Base-by-base conservation (phyloP, 352 stramenopile species). In the Plasmopara muralis region DNA sequence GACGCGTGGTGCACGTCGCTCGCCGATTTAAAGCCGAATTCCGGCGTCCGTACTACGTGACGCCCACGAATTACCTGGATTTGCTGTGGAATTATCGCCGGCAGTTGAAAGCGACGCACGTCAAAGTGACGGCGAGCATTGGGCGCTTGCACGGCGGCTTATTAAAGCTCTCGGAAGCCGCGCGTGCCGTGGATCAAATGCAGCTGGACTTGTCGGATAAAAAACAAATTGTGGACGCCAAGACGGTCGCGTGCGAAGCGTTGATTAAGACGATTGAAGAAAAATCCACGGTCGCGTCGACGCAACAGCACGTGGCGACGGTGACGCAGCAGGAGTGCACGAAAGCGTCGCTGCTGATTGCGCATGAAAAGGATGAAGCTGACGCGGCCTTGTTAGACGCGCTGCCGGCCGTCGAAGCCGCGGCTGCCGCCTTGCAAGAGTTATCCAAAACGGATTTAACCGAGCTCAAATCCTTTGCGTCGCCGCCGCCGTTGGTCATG, bases 1-100 rank as follows among this genome's bases (percentile, higher is more conserved):
- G 96, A 50, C 75, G 84, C 6, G 93, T 98, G 4, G 88, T 97
- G 9, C 72, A 72, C 1, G 81, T 95, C n/a, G 89, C 89, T 3
- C 72, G 86, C 38, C 75, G 90, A 31, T 98, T 98, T 57, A 86
- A 81, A 0, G 79, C 93, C 33, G 89, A 97, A 43, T 61, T 98
- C 15, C 72, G 93, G 14, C 77, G 93, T 0, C 84, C 95, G 62
- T 98, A 98, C 74, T 98, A 98, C 62, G 93, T 98, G n/a, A 98
- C 94, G 4, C 93, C 94, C 0, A 98, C 97, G 64, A 98, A 98
- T 58, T 98, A 98, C 51, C 64, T 98, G 14, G 94, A 98, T 62
- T 97, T 97, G 44, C 96, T 98, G 40, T 69, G 75, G 1, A 98
- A 97, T 53, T 98, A 98, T 61, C 67, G 88, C 3, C 63, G 85